Percentiles rank a stretch among this genome's conserved stretches.
Evolutionary conservation across 192 early-diverging fungal species (phyloP).

Genomic region (Coemansia sp.): DNA sequence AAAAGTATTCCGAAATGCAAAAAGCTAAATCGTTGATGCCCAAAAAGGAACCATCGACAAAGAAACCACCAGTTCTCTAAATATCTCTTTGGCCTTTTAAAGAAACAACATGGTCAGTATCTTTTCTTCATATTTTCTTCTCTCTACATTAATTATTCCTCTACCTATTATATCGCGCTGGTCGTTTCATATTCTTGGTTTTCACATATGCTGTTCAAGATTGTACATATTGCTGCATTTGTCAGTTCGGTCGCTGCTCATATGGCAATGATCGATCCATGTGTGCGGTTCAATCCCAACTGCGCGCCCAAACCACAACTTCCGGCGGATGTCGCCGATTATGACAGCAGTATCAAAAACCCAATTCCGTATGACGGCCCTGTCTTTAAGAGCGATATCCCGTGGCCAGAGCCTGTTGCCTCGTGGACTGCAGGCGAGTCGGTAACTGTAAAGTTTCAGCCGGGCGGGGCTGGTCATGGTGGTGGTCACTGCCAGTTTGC

Average conservation of each 20-base stretch:
- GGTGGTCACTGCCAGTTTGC: slow-evolving; percentile 62
- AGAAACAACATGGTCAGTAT: too few species aligned
- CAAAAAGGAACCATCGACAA: too few species aligned
- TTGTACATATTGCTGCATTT: not conserved
- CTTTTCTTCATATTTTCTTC: too few species aligned
- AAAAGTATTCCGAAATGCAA: too few species aligned
- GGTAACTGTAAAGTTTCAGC: slow-evolving; percentile 38
- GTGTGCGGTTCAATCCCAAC: not conserved
- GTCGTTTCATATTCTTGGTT: not conserved
- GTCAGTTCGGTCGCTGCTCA: not conserved
- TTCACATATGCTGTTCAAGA: not conserved
- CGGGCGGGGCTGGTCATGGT: slow-evolving; percentile 35
- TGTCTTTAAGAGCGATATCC: not conserved
- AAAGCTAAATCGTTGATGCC: too few species aligned
- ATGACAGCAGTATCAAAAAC: not conserved
- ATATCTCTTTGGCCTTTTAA: too few species aligned
- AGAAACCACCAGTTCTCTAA: too few species aligned
- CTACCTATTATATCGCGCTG: not conserved
- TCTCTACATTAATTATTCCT: too few species aligned
- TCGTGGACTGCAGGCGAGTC: slow-evolving; percentile 42
- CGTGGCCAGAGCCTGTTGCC: slow-evolving; percentile 11
- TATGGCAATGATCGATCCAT: not conserved
- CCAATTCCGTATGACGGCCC: not conserved
- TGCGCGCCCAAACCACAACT: not conserved
- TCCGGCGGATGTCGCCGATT: not conserved